Base-by-base conservation (phyloP, 129 eudicot genomes). In the Erigeron canadensis region DNA sequence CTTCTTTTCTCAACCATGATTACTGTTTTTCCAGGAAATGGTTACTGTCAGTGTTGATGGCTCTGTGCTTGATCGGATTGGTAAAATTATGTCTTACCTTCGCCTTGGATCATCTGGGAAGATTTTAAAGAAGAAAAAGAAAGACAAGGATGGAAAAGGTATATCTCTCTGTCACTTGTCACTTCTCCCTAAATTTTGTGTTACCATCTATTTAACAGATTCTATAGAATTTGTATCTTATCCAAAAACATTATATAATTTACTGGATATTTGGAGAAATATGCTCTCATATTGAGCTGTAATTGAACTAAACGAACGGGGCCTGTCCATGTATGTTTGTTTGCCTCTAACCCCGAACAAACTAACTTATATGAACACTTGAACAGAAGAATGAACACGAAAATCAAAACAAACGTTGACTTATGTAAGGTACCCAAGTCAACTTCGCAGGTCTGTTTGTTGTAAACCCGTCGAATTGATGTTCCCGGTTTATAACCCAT, bases 51-150 rank as follows among this genome's bases (percentile, higher is more conserved):
- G 87, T 70, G 97, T 94, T 67, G 98, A 94, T 86, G 91, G 96
- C 40, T 87, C 97, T 75, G 98, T 94, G 74, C 86, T 94, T 60
- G 98, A 94, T 67, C 89, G 93, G 41, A 94, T 94, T 78, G 91
- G 93, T 58, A 94, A 94, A 83, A 89, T 89, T 59, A 89, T 94
- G 97, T 86, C 96, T 45, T 94, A 94, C 83, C 97, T 94, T 59
- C 98, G 98, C 75, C 93, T 94, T 69, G 98, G 98, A 72, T 87
- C 98, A 78, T 94, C 97, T 21, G 98, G 98, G 63, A 94, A 94
- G 81, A 96, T 94, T 79, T 85, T 94, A 46, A 94, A 94, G 82
- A 94, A 89, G 85, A 94, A 94, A 85, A 94, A 87, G 81, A 94
- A 94, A 82, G 98, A 94, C 23, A 89, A 83, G 68, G 93, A 88